Base-by-base conservation (phyloP, 805 yeast species). In the Myxozyma neglecta region DNA sequence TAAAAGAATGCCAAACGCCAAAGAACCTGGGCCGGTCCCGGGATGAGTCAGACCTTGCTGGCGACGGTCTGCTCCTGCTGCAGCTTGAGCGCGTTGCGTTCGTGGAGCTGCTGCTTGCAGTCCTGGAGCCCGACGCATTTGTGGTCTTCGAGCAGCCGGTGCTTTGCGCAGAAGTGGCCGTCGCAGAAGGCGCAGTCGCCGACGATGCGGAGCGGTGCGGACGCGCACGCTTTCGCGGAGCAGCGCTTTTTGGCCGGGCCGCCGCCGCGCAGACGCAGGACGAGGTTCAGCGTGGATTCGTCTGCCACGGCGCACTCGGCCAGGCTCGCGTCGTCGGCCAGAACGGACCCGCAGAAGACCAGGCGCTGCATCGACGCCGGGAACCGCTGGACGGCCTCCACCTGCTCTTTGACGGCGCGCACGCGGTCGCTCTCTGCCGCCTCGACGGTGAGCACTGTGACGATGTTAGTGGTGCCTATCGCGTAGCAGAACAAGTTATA, bases 231-330 rank as follows among this genome's bases (percentile, higher is more conserved):
- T 37, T 74, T 75, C 73, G 84, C 84, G 24, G 85, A 76, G 29
- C 79, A 73, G 67, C 79, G 78, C 72, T 78, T 75, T 73, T 75
- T 77, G n/a, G 68, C 51, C n/a, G 72, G 70, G 85, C 93, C 93
- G 82, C 92, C 93, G 84, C 94, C 94, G 84, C 96, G 87, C 79
- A 89, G 83, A 86, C 96, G 88, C 70, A 89, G 80, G 66, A 88
- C 94, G 82, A 89, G 87, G 78, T 89, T 93, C 51, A 88, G 76
- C 61, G 93, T 88, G 64, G 92, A 86, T 77, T 87, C 93, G 79
- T 88, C 88, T 79, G 86, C 92, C 76, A 88, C 87, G 85, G 88
- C 88, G 88, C 88, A 87, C 79, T 88, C 94, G 66, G 90, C 85
- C 65, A 88, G 76, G 64, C 93, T 87, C 83, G 93, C 85, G 68